Conservation (phyloP, 345 rosid species). For the Gossypioides kirkii region DNA sequence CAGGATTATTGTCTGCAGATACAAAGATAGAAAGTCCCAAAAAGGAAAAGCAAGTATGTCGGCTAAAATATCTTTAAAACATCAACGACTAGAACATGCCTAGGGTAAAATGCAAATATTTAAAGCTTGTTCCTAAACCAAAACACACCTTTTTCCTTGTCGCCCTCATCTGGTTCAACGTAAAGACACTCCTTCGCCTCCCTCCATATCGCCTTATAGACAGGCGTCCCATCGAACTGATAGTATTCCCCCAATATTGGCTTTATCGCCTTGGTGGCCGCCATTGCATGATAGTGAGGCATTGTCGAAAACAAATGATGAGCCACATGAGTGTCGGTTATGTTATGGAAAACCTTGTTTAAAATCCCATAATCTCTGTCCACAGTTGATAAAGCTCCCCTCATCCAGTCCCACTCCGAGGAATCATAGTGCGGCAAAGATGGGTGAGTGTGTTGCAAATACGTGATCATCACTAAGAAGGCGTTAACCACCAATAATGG, state of each 20-base stretch:
- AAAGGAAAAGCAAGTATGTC: background rate
- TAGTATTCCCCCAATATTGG: slow-evolving; percentile 78
- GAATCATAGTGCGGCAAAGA: slow-evolving; percentile 79
- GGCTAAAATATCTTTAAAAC: background rate
- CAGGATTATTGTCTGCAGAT: background rate
- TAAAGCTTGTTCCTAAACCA: slow-evolving; percentile 74
- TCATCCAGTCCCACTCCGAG: slow-evolving; percentile 86
- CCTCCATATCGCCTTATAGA: slow-evolving; percentile 69
- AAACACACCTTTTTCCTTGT: slow-evolving; percentile 59
- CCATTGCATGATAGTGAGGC: slow-evolving; percentile 91
- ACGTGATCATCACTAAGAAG: slow-evolving; percentile 68
- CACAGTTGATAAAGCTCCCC: slow-evolving; percentile 78
- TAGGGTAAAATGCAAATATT: background rate
- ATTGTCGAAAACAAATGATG: slow-evolving; percentile 85
- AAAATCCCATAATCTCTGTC: slow-evolving; percentile 83
- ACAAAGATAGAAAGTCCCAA: background rate
- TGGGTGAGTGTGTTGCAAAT: slow-evolving; percentile 85
- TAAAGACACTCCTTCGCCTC: slow-evolving; percentile 87
- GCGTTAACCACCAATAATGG: slow-evolving; percentile 69
- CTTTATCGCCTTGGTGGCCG: slow-evolving; percentile 84
- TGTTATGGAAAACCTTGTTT: slow-evolving; percentile 79
- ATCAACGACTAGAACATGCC: background rate
- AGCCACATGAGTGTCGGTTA: slow-evolving; percentile 84
- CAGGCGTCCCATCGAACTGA: slow-evolving; percentile 67
- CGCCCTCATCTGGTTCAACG: slow-evolving; percentile 65